Base-by-base conservation (phyloP, 768 basidiomycete species). In the Lactifluus hygrophoroides region DNA sequence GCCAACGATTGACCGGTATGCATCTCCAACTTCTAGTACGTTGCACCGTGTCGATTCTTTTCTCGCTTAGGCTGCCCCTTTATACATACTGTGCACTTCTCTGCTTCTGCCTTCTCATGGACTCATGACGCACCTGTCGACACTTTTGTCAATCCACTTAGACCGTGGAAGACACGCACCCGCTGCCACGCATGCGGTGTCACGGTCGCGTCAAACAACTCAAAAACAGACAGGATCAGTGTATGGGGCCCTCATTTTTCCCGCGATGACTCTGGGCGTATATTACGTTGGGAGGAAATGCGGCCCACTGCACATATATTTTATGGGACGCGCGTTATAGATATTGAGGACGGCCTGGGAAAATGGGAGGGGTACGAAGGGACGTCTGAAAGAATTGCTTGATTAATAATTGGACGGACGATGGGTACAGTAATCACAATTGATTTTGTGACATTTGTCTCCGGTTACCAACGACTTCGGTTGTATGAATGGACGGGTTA, bases 331-430 rank as follows among this genome's bases (percentile, higher is more conserved):
- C 74, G 80, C 21, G 68, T 85, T 72, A 57, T 85, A 62, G 80
- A 83, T 54, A 69, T 85, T 16, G 59, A 73, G 6, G 86, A 87
- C 64, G 73, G 66, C 8, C 58, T 88, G 64, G 74, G 74, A 32
- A 88, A 86, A 65, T 86, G 83, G 83, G 74, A 77, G 23, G 85
- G 83, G n/a, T 87, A 86, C 67, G 77, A 80, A 62, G 71, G 69
- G 17, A 65, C 69, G 42, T 85, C 83, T n/a, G n/a, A n/a, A n/a
- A 21, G 63, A 66, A 50, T 71, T 67, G 60, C 52, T 79, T 3
- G 53, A 13, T 30, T 69, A 64, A 66, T 16, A 8, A 40, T 13
- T 19, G 53, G 56, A 23, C 49, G n/a, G n/a, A n/a, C n/a, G n/a
- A n/a, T n/a, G n/a, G n/a, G n/a, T n/a, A n/a, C n/a, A n/a, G n/a